Conservation (phyloP, 352 stramenopile species). For the Pythium graminicola region DNA sequence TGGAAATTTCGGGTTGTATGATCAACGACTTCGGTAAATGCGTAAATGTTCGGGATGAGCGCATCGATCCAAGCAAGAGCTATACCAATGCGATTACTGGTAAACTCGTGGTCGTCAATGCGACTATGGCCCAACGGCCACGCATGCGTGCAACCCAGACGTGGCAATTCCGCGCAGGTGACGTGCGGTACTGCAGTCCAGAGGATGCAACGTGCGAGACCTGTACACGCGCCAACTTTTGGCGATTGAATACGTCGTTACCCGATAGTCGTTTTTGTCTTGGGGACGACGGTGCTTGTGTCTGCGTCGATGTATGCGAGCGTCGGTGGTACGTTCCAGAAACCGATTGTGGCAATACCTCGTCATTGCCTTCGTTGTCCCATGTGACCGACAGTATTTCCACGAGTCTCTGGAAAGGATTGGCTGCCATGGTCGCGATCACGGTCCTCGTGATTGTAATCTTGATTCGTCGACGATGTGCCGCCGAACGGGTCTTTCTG, state of each 20-base stretch:
- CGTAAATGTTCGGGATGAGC: neutral
- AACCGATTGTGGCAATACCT: neutral
- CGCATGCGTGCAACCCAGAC: neutral
- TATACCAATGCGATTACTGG: neutral
- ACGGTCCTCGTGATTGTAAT: constrained; percentile 2
- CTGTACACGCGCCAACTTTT: constrained; percentile 13
- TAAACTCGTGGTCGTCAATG: constrained; percentile 3
- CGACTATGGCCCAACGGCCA: neutral
- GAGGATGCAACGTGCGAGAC: neutral
- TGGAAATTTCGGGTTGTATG: constrained; percentile 11
- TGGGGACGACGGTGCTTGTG: constrained; percentile 3
- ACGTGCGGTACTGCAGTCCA: neutral
- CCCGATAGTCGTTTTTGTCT: constrained; percentile 17
- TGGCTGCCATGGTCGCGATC: constrained; percentile 6
- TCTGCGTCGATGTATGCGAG: constrained; percentile 14
- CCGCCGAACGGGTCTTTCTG: neutral
- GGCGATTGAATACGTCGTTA: neutral
- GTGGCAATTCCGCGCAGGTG: constrained; percentile 10
- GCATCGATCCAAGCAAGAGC: constrained; percentile 1
- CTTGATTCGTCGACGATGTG: constrained; percentile 2
- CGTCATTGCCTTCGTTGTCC: neutral
- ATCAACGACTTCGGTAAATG: constrained; percentile 13
- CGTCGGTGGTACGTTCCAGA: neutral
- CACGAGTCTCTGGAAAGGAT: neutral
- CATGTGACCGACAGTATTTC: neutral